A percentile compares a stretch with the other conserved stretches of the same genome.
Conservation (phyloP, 2,329 filamentous ascomycete genomes). For the Fusarium metavorans region DNA sequence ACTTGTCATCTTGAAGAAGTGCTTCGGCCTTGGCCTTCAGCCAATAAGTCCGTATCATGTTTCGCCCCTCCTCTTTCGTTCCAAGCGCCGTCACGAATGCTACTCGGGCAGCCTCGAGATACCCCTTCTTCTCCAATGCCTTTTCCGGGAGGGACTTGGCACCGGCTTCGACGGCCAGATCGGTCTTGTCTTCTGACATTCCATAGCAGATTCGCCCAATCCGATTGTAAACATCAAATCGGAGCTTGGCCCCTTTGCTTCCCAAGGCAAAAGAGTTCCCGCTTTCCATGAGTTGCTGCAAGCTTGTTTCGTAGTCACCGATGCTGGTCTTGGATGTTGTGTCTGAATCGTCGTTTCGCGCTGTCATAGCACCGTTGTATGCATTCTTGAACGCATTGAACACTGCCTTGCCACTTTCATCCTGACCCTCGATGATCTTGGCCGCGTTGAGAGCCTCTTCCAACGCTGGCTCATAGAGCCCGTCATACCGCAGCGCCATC, state of each 20-base stretch:
- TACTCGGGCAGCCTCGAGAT: neutral
- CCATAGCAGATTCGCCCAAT: neutral
- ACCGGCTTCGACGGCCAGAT: neutral
- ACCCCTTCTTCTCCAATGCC: neutral
- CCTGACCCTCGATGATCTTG: neutral
- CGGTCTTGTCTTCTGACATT: neutral
- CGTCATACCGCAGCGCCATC: neutral
- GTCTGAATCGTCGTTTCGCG: neutral
- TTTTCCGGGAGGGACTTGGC: neutral
- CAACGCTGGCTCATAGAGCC: neutral
- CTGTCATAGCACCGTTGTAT: neutral
- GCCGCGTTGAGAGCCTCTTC: neutral
- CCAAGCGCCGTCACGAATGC: neutral
- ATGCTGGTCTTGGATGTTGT: neutral
- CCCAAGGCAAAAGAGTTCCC: neutral
- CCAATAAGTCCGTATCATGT: neutral
- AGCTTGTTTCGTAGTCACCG: neutral
- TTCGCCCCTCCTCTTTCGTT: neutral
- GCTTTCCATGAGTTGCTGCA: neutral
- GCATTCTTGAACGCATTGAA: neutral
- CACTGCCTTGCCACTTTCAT: neutral
- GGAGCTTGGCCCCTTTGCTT: neutral
- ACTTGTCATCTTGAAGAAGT: neutral
- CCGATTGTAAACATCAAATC: neutral
- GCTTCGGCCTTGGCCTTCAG: neutral